phyloP scores from a whole-genome alignment of 1,284 basidiomycete species.

The Rhodotorula sp. region DNA sequence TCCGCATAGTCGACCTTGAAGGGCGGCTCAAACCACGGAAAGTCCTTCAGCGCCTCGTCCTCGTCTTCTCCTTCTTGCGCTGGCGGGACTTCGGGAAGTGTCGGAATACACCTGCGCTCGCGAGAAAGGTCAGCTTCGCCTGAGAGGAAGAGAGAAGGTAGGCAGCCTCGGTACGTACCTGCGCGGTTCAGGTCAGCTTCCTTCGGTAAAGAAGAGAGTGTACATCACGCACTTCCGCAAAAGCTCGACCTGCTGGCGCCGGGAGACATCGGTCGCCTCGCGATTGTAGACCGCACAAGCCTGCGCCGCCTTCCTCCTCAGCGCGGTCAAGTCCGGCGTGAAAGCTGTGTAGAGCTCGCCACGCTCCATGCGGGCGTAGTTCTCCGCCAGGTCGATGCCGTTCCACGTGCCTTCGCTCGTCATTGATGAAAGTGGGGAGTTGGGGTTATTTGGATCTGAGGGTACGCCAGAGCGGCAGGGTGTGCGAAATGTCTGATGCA shows the following conservation, averaged over 20 bases:
- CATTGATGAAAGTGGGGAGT: too few relatives aligned
- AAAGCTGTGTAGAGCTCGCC: slow-evolving; percentile 34
- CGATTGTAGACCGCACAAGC: slow-evolving; percentile 26
- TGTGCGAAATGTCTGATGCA: too few relatives aligned
- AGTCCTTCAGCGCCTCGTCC: slow-evolving; percentile 19
- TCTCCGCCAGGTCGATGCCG: slow-evolving; percentile 20
- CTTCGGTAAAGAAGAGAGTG: background rate
- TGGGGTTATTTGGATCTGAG: too few relatives aligned
- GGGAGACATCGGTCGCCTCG: slow-evolving; percentile 1
- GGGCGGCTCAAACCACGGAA: slow-evolving; percentile 22
- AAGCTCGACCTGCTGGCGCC: slow-evolving; percentile 30
- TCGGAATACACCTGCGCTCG: slow-evolving; percentile 8
- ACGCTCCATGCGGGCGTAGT: slow-evolving; percentile 9
- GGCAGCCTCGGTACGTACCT: background rate
- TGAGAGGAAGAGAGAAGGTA: too few relatives aligned
- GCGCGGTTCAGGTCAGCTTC: background rate
- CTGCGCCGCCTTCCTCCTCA: slow-evolving; percentile 1
- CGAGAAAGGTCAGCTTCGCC: background rate
- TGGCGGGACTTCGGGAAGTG: slow-evolving; percentile 10
- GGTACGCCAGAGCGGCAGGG: too few relatives aligned
- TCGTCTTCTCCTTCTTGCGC: slow-evolving; percentile 8
- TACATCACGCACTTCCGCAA: slow-evolving; percentile 5
- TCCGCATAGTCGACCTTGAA: slow-evolving; percentile 25
- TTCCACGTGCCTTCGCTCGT: background rate
- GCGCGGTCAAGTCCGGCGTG: slow-evolving; percentile 22